A percentile compares a stretch with the other conserved stretches of the same genome.
Conservation (phyloP, 2,329 filamentous ascomycete species). For the Botrytis hyacinthi region DNA sequence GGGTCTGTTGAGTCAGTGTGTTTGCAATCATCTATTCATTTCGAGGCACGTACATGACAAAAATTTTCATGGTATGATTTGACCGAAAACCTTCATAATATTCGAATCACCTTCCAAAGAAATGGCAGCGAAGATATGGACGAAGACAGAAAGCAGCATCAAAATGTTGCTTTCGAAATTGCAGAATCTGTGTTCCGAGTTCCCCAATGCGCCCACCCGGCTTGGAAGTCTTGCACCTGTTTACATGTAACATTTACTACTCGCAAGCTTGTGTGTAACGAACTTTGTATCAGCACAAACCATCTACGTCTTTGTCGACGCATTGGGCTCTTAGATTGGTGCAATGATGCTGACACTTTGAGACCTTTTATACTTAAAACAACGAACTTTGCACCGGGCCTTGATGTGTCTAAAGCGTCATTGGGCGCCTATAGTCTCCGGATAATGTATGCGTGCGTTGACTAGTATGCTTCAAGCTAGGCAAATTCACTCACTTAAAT, state of each 20-base stretch:
- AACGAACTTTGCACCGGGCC: no score
- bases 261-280: no score
- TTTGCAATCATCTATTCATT: neutral
- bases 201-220: neutral
- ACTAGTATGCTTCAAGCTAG: no score
- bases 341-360: neutral
- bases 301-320: fast-evolving
- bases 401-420: no score
- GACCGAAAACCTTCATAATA: fast-evolving
- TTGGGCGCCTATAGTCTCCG: no score
- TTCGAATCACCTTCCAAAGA: fast-evolving
- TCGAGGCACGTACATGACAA: neutral
- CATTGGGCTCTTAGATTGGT: fast-evolving
- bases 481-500: no score
- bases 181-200: fast-evolving
- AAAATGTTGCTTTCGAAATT: neutral
- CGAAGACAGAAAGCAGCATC: neutral
- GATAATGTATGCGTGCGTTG: fast-evolving
- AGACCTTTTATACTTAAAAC: neutral
- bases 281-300: neutral
- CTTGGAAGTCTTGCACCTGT: neutral
- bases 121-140: no score
- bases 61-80: fast-evolving
- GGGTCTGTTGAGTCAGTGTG: neutral
- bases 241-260: neutral